Percentiles rank a stretch among this genome's conserved stretches.
Conservation (phyloP, 169 alveolate species). For the Theileria annulata region DNA sequence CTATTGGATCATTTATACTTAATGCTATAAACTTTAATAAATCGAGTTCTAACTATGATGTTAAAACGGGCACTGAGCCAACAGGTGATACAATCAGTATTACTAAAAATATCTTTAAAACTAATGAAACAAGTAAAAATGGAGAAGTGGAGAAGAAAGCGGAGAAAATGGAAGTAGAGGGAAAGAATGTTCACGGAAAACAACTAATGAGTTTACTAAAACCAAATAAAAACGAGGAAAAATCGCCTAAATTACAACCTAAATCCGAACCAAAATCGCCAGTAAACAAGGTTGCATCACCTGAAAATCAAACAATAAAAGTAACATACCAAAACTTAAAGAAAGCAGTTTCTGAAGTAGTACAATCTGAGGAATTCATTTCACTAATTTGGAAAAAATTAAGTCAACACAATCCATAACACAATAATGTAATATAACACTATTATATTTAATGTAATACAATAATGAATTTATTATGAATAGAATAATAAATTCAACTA, state of each 20-base stretch:
- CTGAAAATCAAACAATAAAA: constrained; percentile 6
- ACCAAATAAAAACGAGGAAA: background rate
- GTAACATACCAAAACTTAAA: constrained; percentile 39
- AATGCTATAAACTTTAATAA: background rate
- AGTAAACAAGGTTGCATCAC: background rate
- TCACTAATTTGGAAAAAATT: constrained; percentile 44
- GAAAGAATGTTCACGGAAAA: constrained; percentile 1
- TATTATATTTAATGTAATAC: background rate
- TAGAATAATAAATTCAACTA: background rate
- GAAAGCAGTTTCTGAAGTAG: constrained; percentile 31
- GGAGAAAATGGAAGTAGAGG: background rate
- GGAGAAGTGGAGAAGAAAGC: background rate
- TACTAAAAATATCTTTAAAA: background rate
- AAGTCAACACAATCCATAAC: background rate
- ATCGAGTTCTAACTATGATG: background rate
- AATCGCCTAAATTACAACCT: background rate
- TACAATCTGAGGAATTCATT: constrained; percentile 49
- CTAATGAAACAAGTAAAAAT: background rate
- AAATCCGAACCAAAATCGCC: background rate
- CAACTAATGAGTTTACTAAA: constrained; percentile 4
- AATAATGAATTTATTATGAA: background rate
- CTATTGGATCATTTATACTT: constrained; percentile 1
- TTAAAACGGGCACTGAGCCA: background rate
- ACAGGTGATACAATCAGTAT: background rate
- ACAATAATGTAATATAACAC: constrained; percentile 4